Conservation (phyloP, 495 filamentous ascomycete species). For the Daldinia grandis region DNA sequence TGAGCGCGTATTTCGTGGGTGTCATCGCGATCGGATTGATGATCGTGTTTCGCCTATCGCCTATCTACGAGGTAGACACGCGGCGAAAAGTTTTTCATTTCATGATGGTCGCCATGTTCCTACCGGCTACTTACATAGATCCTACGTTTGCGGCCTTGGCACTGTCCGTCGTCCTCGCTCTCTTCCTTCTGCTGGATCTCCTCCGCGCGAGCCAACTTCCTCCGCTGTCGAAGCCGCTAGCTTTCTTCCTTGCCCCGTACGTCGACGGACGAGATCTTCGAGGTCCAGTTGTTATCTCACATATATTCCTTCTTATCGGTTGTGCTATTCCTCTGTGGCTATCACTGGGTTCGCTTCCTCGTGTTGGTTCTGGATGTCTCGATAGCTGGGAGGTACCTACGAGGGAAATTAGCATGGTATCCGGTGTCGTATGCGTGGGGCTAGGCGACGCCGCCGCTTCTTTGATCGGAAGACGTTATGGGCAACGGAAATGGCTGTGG, state of each 20-base stretch:
- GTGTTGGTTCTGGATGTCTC: slow-evolving; percentile 61
- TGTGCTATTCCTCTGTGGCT: slow-evolving; percentile 96
- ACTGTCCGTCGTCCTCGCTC: slow-evolving; percentile 73
- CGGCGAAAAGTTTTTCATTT: slow-evolving; percentile 98
- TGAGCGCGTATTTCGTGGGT: slow-evolving; percentile 74
- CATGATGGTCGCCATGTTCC: slow-evolving; percentile 95
- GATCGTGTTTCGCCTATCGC: slow-evolving; percentile 75
- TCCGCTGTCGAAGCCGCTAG: slow-evolving; percentile 82
- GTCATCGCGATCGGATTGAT: slow-evolving; percentile 75
- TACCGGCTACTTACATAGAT: slow-evolving; percentile 85
- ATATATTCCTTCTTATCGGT: slow-evolving; percentile 96
- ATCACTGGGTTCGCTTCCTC: slow-evolving; percentile 70
- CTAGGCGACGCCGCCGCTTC: slow-evolving; percentile 96
- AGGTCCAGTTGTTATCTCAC: slow-evolving; percentile 91
- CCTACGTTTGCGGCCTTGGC: slow-evolving; percentile 83
- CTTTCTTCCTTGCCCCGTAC: slow-evolving; percentile 87
- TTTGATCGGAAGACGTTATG: slow-evolving; percentile 86
- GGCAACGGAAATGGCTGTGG: slow-evolving; percentile 93
- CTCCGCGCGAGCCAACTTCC: slow-evolving; percentile 91
- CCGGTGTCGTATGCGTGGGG: slow-evolving; percentile 91
- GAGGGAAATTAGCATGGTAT: slow-evolving; percentile 85
- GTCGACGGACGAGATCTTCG: slow-evolving; percentile 93
- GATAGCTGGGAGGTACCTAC: slow-evolving; percentile 74
- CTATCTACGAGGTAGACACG: slow-evolving; percentile 86
- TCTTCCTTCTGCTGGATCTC: slow-evolving; percentile 89